A percentile compares a stretch with the other conserved stretches of the same genome.
Evolutionary conservation across 345 rosid species (phyloP).

Genomic region (Brassica juncea): DNA sequence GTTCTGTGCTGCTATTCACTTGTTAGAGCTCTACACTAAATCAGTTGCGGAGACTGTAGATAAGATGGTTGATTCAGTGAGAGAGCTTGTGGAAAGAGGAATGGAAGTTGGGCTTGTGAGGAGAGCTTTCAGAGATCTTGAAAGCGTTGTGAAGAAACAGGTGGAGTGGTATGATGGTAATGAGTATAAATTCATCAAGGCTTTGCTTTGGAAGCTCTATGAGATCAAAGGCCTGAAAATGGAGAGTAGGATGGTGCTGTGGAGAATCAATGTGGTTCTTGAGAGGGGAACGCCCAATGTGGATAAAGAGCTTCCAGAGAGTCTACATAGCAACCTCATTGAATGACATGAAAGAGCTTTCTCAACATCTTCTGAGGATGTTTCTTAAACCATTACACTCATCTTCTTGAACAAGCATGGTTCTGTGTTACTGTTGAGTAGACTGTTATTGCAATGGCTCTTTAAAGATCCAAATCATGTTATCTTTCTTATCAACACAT

Average conservation of each 20-base stretch:
- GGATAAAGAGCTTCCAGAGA: neutral
- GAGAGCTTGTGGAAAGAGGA: neutral
- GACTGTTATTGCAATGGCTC: neutral
- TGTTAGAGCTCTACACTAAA: neutral
- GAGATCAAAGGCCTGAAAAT: neutral
- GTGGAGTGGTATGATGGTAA: neutral
- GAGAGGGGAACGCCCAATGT: neutral
- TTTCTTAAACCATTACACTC: too few relatives aligned
- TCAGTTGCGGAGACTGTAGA: neutral
- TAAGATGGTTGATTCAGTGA: neutral
- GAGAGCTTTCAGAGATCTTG: neutral
- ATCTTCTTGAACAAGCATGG: neutral
- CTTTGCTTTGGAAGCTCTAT: neutral
- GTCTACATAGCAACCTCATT: neutral
- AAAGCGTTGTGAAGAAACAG: neutral
- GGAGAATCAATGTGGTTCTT: neutral
- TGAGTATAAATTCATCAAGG: neutral
- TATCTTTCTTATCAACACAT: neutral
- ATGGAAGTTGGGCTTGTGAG: neutral
- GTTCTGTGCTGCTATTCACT: constrained; percentile 6
- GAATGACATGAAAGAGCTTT: neutral
- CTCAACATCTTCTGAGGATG: too few relatives aligned
- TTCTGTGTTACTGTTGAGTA: neutral
- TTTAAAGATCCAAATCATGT: neutral
- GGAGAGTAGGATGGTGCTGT: constrained; percentile 5